Base-by-base conservation (phyloP, 2,329 filamentous ascomycete species). In the Aspergillus floridensis region DNA sequence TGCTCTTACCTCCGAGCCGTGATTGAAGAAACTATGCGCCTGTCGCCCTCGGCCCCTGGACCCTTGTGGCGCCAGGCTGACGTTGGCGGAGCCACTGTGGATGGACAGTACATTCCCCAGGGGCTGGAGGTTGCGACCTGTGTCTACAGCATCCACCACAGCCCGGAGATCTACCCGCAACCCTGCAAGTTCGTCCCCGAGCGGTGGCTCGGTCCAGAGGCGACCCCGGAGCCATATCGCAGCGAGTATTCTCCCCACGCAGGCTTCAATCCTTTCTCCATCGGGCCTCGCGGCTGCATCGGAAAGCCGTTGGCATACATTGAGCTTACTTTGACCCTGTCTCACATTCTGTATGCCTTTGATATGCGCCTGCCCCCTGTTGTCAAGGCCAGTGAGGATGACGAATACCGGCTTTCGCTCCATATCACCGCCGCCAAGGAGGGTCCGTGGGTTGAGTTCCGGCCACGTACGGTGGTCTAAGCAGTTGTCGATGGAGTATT, bases 1-100 rank as follows among this genome's bases (percentile, higher is more conserved):
- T 74, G 76, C 26, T 47, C 55, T 0, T 81, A 78, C 59, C 74
- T 82, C 2, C 68, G 71, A 10, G 79, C 78, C 3, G 76, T 74
- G 51, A 70, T 81, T 24, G 77, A 70, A 65, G 72, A 75, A 59
- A 64, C 66, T 7, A 63, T 74, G 60, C 69, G 73, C 38, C 63
- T 74, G 56, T 65, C 65, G 7, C 72, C 73, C 10, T 63, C 71
- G 19, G 70, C 69, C 1, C 60, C 63, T 1, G 60, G 64, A 21
- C 52, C 62, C 1, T 63, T 75, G 21, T 66, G 65, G 38, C 70
- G 73, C 16, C 65, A 70, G 54, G 67, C 71, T 51, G 63, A 66
- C 12, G 44, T 59, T 3, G 70, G 68, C 11, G 73, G 73, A 12
- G 62, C 65, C 16, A 50, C 47, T 1, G 49, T 76, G 58, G 72